Percentiles rank a stretch among this genome's conserved stretches.
Conservation (phyloP, 2,329 filamentous ascomycete genomes). For the Monosporascus sp. region DNA sequence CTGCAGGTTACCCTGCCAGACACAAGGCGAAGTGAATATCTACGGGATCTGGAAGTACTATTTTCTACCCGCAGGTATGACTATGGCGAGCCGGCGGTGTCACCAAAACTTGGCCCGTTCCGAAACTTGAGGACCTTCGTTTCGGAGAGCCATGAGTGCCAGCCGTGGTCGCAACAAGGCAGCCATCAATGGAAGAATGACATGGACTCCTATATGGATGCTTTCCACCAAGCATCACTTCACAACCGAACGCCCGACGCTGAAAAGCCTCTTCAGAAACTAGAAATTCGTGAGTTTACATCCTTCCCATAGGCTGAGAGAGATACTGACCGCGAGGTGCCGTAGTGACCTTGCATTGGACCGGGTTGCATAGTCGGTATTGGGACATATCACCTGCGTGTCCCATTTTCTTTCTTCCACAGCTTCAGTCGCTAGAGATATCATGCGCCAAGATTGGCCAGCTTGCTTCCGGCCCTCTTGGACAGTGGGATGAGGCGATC, state of each 20-base stretch:
- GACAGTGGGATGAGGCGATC: background rate
- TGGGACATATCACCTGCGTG: constrained; percentile 7
- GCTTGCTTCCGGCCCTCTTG: background rate
- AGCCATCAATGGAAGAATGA: constrained; percentile 2
- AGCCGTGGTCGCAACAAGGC: constrained; percentile 4
- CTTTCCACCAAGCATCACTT: constrained; percentile 10
- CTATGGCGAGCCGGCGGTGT: background rate
- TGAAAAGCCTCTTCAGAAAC: constrained; percentile 5
- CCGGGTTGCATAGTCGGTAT: background rate
- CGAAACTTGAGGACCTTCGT: constrained; percentile 7
- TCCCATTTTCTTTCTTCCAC: constrained; percentile 10
- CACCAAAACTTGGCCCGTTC: constrained; percentile 6
- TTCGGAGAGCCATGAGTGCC: constrained; percentile 10
- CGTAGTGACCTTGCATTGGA: constrained; percentile 11
- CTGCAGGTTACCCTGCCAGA: constrained; percentile 1
- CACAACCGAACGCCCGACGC: background rate
- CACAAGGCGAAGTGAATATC: constrained; percentile 1
- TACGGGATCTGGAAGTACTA: constrained; percentile 7
- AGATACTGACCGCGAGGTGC: background rate
- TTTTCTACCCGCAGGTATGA: constrained; percentile 6
- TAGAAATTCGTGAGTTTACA: constrained; percentile 6
- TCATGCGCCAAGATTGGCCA: constrained; percentile 8
- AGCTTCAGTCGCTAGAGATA: constrained; percentile 11
- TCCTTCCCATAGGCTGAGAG: background rate
- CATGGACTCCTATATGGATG: constrained; percentile 4